Evolutionary conservation across 169 alveolate genomes (phyloP), one percentile per base, ranked within the genome.

Genomic region (Plasmodium coatneyi): DNA sequence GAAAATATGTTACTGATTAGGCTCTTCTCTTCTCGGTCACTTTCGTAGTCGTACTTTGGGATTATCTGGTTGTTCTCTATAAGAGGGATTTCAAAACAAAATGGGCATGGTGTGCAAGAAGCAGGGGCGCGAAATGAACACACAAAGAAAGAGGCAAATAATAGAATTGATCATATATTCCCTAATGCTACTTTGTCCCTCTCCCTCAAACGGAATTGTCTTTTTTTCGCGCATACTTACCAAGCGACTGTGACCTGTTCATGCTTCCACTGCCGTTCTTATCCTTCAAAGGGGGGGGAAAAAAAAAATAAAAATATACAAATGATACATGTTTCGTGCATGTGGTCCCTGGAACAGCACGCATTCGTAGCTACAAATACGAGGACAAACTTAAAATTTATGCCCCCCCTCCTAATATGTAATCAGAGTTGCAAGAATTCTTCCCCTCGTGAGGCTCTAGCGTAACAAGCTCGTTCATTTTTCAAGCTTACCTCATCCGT

Each of bases 1-100:
- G 98, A 95, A 82, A 97, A 97, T 70, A 97, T 79, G 39, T 96
- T 96, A 36, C 97, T 94, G 25, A 97, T 86, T 32, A 95, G 32
- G 28, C 92, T 86, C 34, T 86, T 86, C 28, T 86, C 93, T 36
- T 86, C 93, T 54, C 60, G 60, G 25, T 78, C 87, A 9, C 46
- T 54, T 52, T 86, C 93, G n/a, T 10, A 46, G 49, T 25, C 54
- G 49, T 28, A 74, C 39, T 34, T 74, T 4, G 93, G 93, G 41
- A 86, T 78, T 86, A 86, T 86, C 71, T 86, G 87, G 28, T 12
- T 78, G 43, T 86, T 86, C 30, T 76, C 93, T 86, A 28, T n/a
- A 28, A 25, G 19, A 80, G 72, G 22, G 7, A n/a, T 14, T 80
- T 34, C 39, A 60, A 25, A 34, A 66, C 2, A 46, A 12, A 46